A percentile compares a stretch with the other conserved stretches of the same genome.
Evolutionary conservation across 2,329 filamentous ascomycete genomes (phyloP).

Genomic region (Sclerotinia minor): DNA sequence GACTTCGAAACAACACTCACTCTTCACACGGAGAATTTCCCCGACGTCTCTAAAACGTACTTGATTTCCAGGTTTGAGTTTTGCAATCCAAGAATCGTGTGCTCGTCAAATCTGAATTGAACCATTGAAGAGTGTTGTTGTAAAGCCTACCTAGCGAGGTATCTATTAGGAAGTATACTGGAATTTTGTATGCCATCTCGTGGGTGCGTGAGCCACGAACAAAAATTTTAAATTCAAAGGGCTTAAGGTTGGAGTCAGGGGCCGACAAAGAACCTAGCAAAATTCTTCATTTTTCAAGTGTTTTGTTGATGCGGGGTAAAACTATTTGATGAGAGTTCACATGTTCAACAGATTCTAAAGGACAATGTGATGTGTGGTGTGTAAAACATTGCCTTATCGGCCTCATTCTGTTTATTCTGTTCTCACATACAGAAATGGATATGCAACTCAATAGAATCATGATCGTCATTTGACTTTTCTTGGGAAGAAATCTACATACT

Average conservation of each 20-base stretch:
- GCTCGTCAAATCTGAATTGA: background rate
- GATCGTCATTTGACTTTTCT: conserved; percentile 33
- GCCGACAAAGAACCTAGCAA: conserved; percentile 8
- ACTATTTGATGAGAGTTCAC: background rate
- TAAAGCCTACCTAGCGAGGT: background rate
- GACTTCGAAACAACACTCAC: no score
- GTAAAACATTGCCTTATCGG: background rate
- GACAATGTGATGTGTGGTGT: background rate
- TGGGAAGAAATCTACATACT: conserved; percentile 31
- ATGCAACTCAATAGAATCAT: conserved; percentile 4
- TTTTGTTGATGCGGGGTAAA: conserved; percentile 12
- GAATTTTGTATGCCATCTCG: background rate
- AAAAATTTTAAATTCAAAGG: background rate
- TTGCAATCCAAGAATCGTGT: background rate
- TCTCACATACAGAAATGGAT: background rate
- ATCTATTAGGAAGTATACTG: no score
- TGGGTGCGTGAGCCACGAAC: background rate
- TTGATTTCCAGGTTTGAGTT: background rate
- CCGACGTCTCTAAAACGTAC: background rate
- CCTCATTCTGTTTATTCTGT: background rate
- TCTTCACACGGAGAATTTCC: background rate
- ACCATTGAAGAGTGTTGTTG: background rate
- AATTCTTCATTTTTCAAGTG: background rate
- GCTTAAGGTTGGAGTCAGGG: conserved; percentile 4
- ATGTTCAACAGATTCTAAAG: background rate